Base-by-base conservation (phyloP, 257 asterid genomes). In the Phtheirospermum japonicum region DNA sequence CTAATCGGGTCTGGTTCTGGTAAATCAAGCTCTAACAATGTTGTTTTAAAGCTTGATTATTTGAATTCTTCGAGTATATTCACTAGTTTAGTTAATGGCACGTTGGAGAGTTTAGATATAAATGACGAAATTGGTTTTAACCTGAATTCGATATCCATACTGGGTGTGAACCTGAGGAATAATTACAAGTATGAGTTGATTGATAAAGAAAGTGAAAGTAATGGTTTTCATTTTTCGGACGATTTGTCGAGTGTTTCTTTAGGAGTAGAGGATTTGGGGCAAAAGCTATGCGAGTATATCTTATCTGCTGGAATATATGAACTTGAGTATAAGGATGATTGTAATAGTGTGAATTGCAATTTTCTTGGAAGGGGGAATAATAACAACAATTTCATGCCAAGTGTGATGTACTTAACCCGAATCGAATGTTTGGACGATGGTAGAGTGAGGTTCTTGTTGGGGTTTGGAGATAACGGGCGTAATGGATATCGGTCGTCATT, bases 1-100 rank as follows among this genome's bases (percentile, higher is more conserved):
- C 82, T 88, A 96, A 75, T 85, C 9, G 95, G 94, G n/a, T 61
- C 85, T 17, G 96, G 91, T 68, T 48, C 55, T 33, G 74, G 76
- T 12, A 74, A 53, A 65, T 68, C 62, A 7, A 64, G 77, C 46
- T 71, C 74, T 43, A 46, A 64, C 71, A 64, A 73, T 45, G 83
- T 70, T 54, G 92, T 84, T 79, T 74, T 91, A 19, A 91, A 91
- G 86, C 89, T 88, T 71, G 77, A 80, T 77, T 91, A 82, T 75
- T 74, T 73, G 67, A 82, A 88, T 78, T 72, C 83, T 11, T 88
- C 94, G 26, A 77, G 52, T 61, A 81, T 91, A 34, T 82, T 81
- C 67, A 73, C 36, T 75, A 76, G 94, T 71, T 73, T 86, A 26
- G 90, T 84, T 71, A 91, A 84, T 73, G 96, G 98, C 26, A 81